A percentile compares a stretch with the other conserved stretches of the same genome.
These are phyloP conservation scores for Cercospora nicotianae DNA, from an alignment of 2,329 filamentous ascomycete genomes.

Conservation along the genomic window DNA sequence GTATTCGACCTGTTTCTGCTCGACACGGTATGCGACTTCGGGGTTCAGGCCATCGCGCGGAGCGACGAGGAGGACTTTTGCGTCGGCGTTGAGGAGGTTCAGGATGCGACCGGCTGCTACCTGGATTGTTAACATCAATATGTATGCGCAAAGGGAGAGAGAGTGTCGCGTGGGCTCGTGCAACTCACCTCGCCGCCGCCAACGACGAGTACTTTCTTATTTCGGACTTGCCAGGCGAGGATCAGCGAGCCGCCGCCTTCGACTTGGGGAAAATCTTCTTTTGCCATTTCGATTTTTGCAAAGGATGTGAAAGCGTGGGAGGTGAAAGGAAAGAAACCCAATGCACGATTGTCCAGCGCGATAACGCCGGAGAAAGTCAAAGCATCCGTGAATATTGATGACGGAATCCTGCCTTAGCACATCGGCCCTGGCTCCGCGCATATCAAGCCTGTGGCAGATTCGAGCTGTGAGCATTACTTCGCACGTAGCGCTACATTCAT, in stretches of 20 bases:
- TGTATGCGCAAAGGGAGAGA: slow-evolving; percentile 4
- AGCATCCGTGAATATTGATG: not conserved
- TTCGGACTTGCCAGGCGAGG: slow-evolving; percentile 90
- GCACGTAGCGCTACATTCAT: not conserved
- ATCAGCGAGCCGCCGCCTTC: slow-evolving; percentile 92
- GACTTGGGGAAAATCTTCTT: slow-evolving; percentile 66
- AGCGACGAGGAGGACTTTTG: slow-evolving; percentile 80
- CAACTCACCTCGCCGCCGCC: slow-evolving; percentile 84
- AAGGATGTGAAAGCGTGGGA: not conserved
- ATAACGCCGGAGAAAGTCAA: slow-evolving; percentile 12
- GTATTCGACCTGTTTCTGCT: slow-evolving; percentile 73
- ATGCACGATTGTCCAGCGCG: not conserved
- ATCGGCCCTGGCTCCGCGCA: not conserved
- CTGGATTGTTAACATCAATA: slow-evolving; percentile 49
- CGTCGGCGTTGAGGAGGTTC: slow-evolving; percentile 92
- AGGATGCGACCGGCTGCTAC: slow-evolving; percentile 93
- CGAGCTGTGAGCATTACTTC: not conserved
- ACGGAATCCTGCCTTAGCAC: not conserved
- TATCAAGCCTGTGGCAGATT: not conserved
- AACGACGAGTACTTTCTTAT: slow-evolving; percentile 86
- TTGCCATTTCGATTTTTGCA: slow-evolving; percentile 3
- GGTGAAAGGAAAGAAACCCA: not conserved
- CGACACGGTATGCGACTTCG: slow-evolving; percentile 81
- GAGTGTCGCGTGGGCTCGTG: slow-evolving; percentile 1
- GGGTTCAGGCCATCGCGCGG: slow-evolving; percentile 78